These are phyloP conservation scores for Rhodotorula graminis DNA, from an alignment of 768 basidiomycete genomes.

Conservation along the genomic window DNA sequence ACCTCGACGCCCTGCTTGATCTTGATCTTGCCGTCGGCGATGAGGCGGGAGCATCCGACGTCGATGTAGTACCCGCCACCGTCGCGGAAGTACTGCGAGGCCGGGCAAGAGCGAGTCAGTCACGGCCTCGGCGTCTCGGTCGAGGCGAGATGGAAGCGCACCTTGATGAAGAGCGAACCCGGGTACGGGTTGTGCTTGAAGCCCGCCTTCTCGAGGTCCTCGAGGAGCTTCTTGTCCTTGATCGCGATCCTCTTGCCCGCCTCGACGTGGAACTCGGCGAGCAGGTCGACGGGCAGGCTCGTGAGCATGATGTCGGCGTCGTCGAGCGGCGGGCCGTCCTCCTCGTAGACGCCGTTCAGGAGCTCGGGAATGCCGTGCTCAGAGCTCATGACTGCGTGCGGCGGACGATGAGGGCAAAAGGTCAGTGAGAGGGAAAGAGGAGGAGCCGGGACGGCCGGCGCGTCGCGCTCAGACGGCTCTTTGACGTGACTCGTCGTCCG, in stretches of 20 bases:
- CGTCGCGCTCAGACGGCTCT: no score
- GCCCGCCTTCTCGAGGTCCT: slow-evolving; percentile 53
- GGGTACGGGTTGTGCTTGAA: slow-evolving; percentile 36
- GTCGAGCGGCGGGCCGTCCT: slow-evolving; percentile 54
- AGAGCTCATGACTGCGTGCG: not conserved
- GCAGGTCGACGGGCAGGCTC: slow-evolving; percentile 50
- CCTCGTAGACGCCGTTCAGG: slow-evolving; percentile 49
- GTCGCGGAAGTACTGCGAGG: slow-evolving; percentile 2
- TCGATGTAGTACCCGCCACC: slow-evolving; percentile 44
- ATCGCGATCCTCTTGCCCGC: slow-evolving; percentile 52
- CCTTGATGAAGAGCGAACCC: slow-evolving; percentile 39
- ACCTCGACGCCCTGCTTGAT: slow-evolving; percentile 61
- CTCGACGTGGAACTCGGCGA: slow-evolving; percentile 35
- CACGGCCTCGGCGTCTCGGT: not conserved
- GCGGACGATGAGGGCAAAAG: no score
- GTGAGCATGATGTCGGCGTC: slow-evolving; percentile 56
- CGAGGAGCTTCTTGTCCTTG: slow-evolving; percentile 51
- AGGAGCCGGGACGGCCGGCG: no score
- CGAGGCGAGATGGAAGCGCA: not conserved
- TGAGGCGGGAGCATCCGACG: slow-evolving; percentile 50
- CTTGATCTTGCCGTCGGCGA: slow-evolving; percentile 66
- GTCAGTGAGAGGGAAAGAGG: no score
- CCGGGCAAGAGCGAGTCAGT: not conserved
- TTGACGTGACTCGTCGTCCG: no score
- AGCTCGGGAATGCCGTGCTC: slow-evolving; percentile 37